Evolutionary conservation across 2,329 filamentous ascomycete genomes (phyloP).

Genomic region (Fusarium chlamydosporum): DNA sequence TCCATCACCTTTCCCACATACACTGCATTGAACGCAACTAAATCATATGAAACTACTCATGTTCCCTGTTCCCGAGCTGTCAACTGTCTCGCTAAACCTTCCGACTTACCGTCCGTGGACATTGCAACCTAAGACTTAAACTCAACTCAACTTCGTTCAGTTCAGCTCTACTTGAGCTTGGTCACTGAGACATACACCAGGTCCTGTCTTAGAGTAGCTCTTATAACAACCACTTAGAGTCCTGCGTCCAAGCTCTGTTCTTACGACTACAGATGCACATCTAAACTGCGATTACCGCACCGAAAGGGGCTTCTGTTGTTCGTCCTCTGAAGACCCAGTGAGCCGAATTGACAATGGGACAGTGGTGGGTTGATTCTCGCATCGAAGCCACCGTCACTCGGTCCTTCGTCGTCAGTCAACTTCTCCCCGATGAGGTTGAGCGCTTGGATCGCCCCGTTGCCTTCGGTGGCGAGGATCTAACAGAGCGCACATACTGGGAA

Average conservation of each 20-base stretch:
- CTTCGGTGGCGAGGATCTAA: slow-evolving; percentile 75
- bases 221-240: slow-evolving; percentile 16
- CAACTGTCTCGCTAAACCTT: slow-evolving; percentile 27
- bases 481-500: slow-evolving; percentile 82
- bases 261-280: slow-evolving; percentile 41
- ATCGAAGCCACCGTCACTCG: slow-evolving; percentile 79
- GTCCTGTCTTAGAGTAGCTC: slow-evolving; percentile 24
- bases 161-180: slow-evolving; percentile 1
- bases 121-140: slow-evolving; percentile 19
- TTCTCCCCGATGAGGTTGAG: slow-evolving; percentile 73
- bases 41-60: slow-evolving; percentile 48
- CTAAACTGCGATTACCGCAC: slow-evolving; percentile 29
- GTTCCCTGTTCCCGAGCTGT: slow-evolving; percentile 36
- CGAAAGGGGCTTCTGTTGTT: slow-evolving; percentile 34
- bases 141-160: slow-evolving; percentile 1
- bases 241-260: slow-evolving; percentile 19
- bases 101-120: slow-evolving; percentile 16
- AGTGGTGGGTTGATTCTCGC: slow-evolving; percentile 80
- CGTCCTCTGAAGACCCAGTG: slow-evolving; percentile 20
- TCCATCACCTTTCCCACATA: slow-evolving; percentile 28
- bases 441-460: slow-evolving; percentile 73
- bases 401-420: slow-evolving; percentile 74
- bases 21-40: slow-evolving; percentile 27
- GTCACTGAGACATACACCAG: slow-evolving; percentile 12
- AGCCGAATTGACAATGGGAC: slow-evolving; percentile 50